phyloP scores from a whole-genome alignment of 2,329 filamentous ascomycete genomes.

The Colletotrichum paranaense region DNA sequence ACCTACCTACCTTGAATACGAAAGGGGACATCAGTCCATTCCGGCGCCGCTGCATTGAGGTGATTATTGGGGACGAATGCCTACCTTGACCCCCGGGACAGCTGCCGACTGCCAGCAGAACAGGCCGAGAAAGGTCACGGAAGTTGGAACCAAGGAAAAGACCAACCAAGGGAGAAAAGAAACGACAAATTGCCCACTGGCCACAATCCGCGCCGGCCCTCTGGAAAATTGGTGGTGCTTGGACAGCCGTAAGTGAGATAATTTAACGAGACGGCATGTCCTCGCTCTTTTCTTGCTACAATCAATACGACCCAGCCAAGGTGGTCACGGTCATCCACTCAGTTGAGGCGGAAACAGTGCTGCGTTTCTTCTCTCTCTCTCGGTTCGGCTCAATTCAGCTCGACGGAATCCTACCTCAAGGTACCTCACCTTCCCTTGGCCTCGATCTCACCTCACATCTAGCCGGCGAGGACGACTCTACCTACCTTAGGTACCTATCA shows the following conservation, averaged over 20 bases:
- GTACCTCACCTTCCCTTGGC: neutral
- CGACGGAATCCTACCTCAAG: neutral
- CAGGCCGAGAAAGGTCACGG: constrained; percentile 1
- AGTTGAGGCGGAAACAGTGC: constrained; percentile 17
- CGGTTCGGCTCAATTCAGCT: constrained; percentile 8
- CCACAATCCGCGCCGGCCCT: neutral
- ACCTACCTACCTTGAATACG: neutral
- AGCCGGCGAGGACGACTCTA: neutral
- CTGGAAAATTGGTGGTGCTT: constrained; percentile 16
- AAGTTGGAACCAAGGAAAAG: constrained; percentile 12
- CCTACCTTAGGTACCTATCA: neutral
- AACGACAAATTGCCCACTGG: constrained; percentile 17
- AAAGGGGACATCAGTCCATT: constrained; percentile 24
- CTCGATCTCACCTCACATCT: constrained; percentile 5
- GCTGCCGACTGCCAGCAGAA: neutral
- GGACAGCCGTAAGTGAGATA: constrained; percentile 20
- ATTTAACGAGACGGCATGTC: constrained; percentile 23
- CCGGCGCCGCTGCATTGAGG: constrained; percentile 18
- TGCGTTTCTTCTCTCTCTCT: neutral
- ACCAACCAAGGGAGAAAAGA: constrained; percentile 30
- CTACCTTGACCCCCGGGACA: constrained; percentile 5
- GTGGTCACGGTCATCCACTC: constrained; percentile 8
- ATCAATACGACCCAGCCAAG: neutral
- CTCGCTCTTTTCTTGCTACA: neutral
- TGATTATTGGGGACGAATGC: neutral